Evolutionary conservation across 495 filamentous ascomycete species (phyloP).

Genomic region (Penicillium bovifimosum): DNA sequence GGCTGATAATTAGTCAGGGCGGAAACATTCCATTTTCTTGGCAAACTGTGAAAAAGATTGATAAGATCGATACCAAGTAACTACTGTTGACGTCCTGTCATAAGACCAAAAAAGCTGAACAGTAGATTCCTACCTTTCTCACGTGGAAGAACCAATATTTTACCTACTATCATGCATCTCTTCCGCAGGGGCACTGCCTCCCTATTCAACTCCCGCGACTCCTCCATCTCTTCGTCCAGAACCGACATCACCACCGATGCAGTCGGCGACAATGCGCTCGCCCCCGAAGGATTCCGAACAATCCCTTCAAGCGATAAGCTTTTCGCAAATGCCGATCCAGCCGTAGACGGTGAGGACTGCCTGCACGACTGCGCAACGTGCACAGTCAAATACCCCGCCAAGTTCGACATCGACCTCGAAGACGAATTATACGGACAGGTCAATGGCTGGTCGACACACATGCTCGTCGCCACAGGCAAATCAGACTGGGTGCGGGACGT

Average conservation of each 20-base stretch:
- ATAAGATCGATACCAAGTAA: slow-evolving; percentile 31
- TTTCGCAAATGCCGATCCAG: slow-evolving; percentile 53
- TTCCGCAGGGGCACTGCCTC: slow-evolving; percentile 33
- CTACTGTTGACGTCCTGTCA: slow-evolving; percentile 4
- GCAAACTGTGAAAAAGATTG: slow-evolving; percentile 28
- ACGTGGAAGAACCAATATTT: background rate
- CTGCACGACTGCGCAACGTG: slow-evolving; percentile 85
- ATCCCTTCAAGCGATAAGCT: slow-evolving; percentile 33
- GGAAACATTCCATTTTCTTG: slow-evolving; percentile 16
- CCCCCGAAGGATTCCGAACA: slow-evolving; percentile 36
- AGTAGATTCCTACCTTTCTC: background rate
- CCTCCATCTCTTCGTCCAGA: slow-evolving; percentile 24
- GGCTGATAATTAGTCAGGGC: slow-evolving; percentile 17
- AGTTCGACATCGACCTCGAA: slow-evolving; percentile 66
- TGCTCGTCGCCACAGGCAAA: slow-evolving; percentile 91
- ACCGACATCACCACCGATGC: slow-evolving; percentile 22
- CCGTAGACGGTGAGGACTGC: slow-evolving; percentile 84
- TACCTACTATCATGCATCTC: slow-evolving; percentile 28
- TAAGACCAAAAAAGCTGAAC: background rate
- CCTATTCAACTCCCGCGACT: slow-evolving; percentile 31
- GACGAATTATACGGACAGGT: slow-evolving; percentile 82
- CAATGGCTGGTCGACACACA: slow-evolving; percentile 82
- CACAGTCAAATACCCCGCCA: slow-evolving; percentile 68
- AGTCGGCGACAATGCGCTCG: slow-evolving; percentile 18
- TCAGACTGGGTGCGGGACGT: slow-evolving; percentile 91